Conservation (phyloP, 768 basidiomycete genomes). For the Lentinus tigrinus region DNA sequence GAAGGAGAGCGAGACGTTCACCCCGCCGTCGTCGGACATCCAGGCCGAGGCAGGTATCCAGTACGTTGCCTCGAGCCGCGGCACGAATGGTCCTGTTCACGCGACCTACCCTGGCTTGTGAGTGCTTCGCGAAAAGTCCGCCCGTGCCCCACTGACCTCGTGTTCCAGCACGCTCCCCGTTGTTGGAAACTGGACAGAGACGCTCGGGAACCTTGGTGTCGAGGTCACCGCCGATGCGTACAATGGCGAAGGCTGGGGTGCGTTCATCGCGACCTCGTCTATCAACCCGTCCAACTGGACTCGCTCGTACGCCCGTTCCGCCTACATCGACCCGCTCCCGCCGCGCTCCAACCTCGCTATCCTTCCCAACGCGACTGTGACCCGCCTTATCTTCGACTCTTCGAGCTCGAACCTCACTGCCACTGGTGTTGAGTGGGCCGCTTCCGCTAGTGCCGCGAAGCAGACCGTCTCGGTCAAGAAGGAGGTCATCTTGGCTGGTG, state of each 20-base stretch:
- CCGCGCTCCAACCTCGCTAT: conserved; percentile 64
- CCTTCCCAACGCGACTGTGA: conserved; percentile 58
- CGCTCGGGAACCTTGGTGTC: conserved; percentile 48
- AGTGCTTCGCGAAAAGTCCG: conserved; percentile 19
- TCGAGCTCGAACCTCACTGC: conserved; percentile 36
- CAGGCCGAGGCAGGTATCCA: conserved; percentile 43
- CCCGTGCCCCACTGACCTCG: not conserved
- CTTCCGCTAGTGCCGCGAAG: conserved; percentile 27
- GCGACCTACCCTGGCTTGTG: conserved; percentile 51
- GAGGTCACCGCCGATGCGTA: conserved; percentile 40
- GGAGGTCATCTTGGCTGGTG: conserved; percentile 55
- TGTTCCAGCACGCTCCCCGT: conserved; percentile 44
- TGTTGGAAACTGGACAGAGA: conserved; percentile 57
- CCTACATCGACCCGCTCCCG: conserved; percentile 64
- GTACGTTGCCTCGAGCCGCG: conserved; percentile 46
- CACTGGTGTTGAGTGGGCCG: conserved; percentile 50
- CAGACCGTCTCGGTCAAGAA: conserved; percentile 50
- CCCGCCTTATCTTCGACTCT: conserved; percentile 45
- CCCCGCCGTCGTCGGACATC: conserved; percentile 44
- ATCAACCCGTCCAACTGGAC: conserved; percentile 67
- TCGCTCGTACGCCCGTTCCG: conserved; percentile 62
- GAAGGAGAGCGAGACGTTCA: conserved; percentile 56
- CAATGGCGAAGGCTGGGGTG: conserved; percentile 48
- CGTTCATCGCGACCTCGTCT: conserved; percentile 52
- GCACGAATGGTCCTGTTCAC: conserved; percentile 51